A percentile compares a stretch with the other conserved stretches of the same genome.
Evolutionary conservation across 2,329 filamentous ascomycete genomes (phyloP).

Genomic region (Mollisia scopiformis): DNA sequence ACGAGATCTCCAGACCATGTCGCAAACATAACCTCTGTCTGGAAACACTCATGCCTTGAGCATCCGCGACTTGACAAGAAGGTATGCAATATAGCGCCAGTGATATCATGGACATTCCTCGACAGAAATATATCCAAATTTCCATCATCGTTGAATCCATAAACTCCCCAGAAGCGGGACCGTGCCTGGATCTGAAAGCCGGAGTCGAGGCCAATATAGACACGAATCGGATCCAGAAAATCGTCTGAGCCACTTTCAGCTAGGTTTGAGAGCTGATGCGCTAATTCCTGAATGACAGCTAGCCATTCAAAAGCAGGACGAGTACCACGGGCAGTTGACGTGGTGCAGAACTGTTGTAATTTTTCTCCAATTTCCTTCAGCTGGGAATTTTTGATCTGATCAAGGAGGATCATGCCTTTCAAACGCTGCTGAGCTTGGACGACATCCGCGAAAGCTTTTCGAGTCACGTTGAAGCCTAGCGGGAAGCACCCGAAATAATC

Average conservation of each 20-base stretch:
- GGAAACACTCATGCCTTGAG: constrained; percentile 44
- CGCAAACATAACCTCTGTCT: constrained; percentile 43
- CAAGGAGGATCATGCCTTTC: constrained; percentile 43
- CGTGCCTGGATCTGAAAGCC: constrained; percentile 42
- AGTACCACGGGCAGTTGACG: constrained; percentile 35
- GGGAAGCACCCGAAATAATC: constrained; percentile 49
- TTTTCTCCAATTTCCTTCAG: constrained; percentile 32
- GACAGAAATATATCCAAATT: constrained; percentile 44
- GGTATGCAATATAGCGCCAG: constrained; percentile 47
- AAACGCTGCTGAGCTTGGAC: constrained; percentile 47
- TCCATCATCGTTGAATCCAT: constrained; percentile 29
- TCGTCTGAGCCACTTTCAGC: constrained; percentile 35
- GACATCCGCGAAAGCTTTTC: constrained; percentile 46
- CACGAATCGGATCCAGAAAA: constrained; percentile 36
- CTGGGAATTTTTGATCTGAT: constrained; percentile 14
- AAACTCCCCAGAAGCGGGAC: constrained; percentile 45
- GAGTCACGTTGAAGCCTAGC: constrained; percentile 44
- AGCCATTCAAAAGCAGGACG: constrained; percentile 17
- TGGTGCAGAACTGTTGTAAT: constrained; percentile 17
- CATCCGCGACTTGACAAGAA: constrained; percentile 47
- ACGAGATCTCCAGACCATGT: constrained; percentile 39
- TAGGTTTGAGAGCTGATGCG: constrained; percentile 18
- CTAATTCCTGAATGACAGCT: constrained; percentile 23
- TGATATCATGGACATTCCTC: constrained; percentile 45
- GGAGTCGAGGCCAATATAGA: constrained; percentile 43